phyloP scores from a whole-genome alignment of 2,329 filamentous ascomycete genomes.

The Phoma sp. region DNA sequence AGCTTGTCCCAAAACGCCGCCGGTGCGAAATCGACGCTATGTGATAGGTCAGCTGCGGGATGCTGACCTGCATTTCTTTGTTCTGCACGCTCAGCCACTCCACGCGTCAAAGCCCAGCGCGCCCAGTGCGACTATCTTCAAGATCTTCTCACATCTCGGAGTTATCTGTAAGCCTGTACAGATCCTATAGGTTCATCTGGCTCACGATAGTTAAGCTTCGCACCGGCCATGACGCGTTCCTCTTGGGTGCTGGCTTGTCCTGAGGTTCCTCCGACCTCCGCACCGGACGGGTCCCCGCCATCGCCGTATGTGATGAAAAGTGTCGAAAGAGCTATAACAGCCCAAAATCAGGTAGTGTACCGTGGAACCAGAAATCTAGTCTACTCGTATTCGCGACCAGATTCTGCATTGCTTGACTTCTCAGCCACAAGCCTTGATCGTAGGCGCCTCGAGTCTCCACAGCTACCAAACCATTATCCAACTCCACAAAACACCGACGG shows the following conservation, averaged over 20 bases:
- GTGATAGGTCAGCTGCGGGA: constrained; percentile 15
- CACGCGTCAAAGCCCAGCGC: constrained; percentile 28
- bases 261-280: constrained; percentile 22
- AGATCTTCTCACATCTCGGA: constrained; percentile 8
- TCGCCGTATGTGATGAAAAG: constrained; percentile 28
- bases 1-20: background rate
- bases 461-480: constrained; percentile 21
- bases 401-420: background rate
- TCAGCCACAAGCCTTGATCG: background rate
- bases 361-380: constrained; percentile 2
- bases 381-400: background rate
- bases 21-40: constrained; percentile 9
- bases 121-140: constrained; percentile 3
- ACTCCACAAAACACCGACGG: constrained; percentile 13
- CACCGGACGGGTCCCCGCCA: constrained; percentile 37
- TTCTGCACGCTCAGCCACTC: constrained; percentile 24
- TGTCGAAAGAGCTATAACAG: constrained; percentile 8
- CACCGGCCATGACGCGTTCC: constrained; percentile 39
- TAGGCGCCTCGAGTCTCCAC: constrained; percentile 4
- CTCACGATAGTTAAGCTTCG: constrained; percentile 20
- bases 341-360: constrained; percentile 1
- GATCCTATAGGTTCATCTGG: constrained; percentile 11
- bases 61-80: constrained; percentile 17
- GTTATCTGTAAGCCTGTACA: constrained; percentile 19
- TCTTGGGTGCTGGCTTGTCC: constrained; percentile 20